Evolutionary conservation across 352 stramenopile species (phyloP).

Genomic region (Phytophthora syringae): DNA sequence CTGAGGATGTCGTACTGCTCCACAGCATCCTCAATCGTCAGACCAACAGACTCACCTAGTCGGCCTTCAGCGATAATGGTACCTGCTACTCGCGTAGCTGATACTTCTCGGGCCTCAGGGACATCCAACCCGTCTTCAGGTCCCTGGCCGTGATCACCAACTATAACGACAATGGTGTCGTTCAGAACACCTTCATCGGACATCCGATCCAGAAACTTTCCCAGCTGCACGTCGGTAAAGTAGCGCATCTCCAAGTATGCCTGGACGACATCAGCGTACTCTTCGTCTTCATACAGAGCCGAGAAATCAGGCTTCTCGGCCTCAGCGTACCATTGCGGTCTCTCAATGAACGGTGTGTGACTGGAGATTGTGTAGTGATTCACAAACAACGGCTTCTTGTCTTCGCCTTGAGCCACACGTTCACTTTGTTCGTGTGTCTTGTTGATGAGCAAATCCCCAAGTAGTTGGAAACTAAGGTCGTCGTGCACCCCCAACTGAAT

Average conservation of each 20-base stretch:
- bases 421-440: constrained; percentile 39
- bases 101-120: constrained; percentile 42
- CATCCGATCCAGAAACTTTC: constrained; percentile 65
- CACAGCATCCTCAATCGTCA: constrained; percentile 29
- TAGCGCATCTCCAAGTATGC: constrained; percentile 56
- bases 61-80: constrained; percentile 43
- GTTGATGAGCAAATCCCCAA: constrained; percentile 54
- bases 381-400: constrained; percentile 53
- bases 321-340: constrained; percentile 42
- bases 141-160: constrained; percentile 55
- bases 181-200: constrained; percentile 48
- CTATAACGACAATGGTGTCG: constrained; percentile 61
- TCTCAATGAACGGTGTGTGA: constrained; percentile 45
- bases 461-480: constrained; percentile 51
- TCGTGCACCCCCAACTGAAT: constrained; percentile 58
- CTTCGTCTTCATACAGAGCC: constrained; percentile 30
- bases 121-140: constrained; percentile 41
- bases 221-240: constrained; percentile 53
- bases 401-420: constrained; percentile 20
- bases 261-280: constrained; percentile 33
- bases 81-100: constrained; percentile 38
- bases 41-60: constrained; percentile 27
- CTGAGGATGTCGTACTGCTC: constrained; percentile 50
- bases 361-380: constrained; percentile 69
- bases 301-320: constrained; percentile 47